phyloP scores from a whole-genome alignment of 2,329 filamentous ascomycete species.

The Aspergillus sp. region DNA sequence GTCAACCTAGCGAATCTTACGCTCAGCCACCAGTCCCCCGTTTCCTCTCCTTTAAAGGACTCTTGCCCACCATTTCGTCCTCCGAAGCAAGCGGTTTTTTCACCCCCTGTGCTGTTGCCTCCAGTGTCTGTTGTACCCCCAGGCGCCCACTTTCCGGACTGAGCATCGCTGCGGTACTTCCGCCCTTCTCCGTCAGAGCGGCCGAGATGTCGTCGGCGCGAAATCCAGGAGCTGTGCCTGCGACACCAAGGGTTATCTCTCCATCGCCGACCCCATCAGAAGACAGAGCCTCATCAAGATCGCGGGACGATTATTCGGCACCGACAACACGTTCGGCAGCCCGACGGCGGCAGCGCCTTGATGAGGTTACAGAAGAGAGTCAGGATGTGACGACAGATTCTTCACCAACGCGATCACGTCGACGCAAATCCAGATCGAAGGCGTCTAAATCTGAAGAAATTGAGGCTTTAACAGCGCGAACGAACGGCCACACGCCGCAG shows the following conservation, averaged over 20 bases:
- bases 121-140: slow-evolving; percentile 15
- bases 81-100: slow-evolving; percentile 18
- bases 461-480: slow-evolving; percentile 11
- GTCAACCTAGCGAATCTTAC: slow-evolving; percentile 8
- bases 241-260: slow-evolving; percentile 83
- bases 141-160: slow-evolving; percentile 27
- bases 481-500: slow-evolving; percentile 35
- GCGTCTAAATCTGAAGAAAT: slow-evolving; percentile 39
- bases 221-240: slow-evolving; percentile 61
- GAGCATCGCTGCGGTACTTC: slow-evolving; percentile 44
- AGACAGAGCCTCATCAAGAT: slow-evolving; percentile 32
- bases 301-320: slow-evolving; percentile 65
- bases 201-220: slow-evolving; percentile 41
- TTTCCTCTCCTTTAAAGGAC: slow-evolving; percentile 8
- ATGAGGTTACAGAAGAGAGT: slow-evolving; percentile 47
- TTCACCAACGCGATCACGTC: slow-evolving; percentile 51
- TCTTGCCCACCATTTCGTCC: slow-evolving; percentile 38
- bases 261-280: slow-evolving; percentile 73
- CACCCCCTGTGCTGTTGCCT: slow-evolving; percentile 25
- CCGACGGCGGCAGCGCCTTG: slow-evolving; percentile 53
- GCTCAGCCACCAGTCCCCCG: neutral
- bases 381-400: slow-evolving; percentile 54
- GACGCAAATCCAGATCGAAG: slow-evolving; percentile 42
- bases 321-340: slow-evolving; percentile 76
- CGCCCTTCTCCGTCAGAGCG: slow-evolving; percentile 42